A percentile compares a stretch with the other conserved stretches of the same genome.
These are phyloP conservation scores for Parasarocladium wereldwijsianum DNA, from an alignment of 2,329 filamentous ascomycete genomes.

Conservation along the genomic window DNA sequence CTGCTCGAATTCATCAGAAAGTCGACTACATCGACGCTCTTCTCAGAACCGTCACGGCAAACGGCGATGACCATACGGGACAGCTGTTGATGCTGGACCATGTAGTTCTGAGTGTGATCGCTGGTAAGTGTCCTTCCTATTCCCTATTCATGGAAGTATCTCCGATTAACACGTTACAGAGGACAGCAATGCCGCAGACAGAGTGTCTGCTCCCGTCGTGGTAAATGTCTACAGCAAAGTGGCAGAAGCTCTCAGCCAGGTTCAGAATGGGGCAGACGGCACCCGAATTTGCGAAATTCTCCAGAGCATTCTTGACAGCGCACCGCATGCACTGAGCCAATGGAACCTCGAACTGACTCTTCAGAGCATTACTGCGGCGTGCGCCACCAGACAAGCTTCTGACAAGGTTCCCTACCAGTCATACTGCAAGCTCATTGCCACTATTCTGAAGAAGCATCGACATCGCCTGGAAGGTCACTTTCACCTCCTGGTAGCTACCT, in stretches of 20 bases:
- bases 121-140: neutral
- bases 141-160: too few species aligned
- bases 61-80: too few species aligned
- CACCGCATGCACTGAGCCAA: slow-evolving; percentile 35
- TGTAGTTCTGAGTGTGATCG: too few species aligned
- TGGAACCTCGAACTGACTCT: slow-evolving; percentile 40
- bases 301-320: slow-evolving; percentile 32
- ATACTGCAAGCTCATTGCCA: slow-evolving; percentile 36
- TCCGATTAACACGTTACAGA: too few species aligned
- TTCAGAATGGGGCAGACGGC: slow-evolving; percentile 18
- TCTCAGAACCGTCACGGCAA: too few species aligned
- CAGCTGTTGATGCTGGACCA: too few species aligned
- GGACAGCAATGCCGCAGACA: slow-evolving; percentile 13
- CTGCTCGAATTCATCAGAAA: slow-evolving; percentile 24
- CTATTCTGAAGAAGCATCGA: slow-evolving; percentile 43
- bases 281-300: slow-evolving; percentile 25
- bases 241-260: slow-evolving; percentile 15
- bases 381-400: slow-evolving; percentile 11
- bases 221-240: slow-evolving; percentile 27
- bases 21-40: slow-evolving; percentile 6
- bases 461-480: slow-evolving; percentile 47
- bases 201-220: slow-evolving; percentile 20
- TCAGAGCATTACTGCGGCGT: slow-evolving; percentile 27
- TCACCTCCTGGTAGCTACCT: slow-evolving; percentile 37
- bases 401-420: slow-evolving; percentile 23